A percentile compares a stretch with the other conserved stretches of the same genome.
phyloP scores from a whole-genome alignment of 768 basidiomycete genomes.

The Tephrocybe sp. region DNA sequence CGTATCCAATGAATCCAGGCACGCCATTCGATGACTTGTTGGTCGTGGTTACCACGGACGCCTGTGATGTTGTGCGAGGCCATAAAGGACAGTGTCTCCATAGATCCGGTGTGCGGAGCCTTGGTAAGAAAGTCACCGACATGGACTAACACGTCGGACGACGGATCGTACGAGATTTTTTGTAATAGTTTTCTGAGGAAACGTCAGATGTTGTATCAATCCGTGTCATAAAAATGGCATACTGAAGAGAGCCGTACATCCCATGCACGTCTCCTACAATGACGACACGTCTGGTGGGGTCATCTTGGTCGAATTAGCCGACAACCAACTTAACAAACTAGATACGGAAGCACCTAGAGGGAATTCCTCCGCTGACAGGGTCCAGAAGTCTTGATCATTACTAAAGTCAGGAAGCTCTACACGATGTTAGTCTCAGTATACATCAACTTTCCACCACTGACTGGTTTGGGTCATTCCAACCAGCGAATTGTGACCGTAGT shows the following conservation, averaged over 20 bases:
- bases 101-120: slow-evolving; percentile 57
- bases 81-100: slow-evolving; percentile 67
- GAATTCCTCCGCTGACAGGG: slow-evolving; percentile 48
- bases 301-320: slow-evolving; percentile 35
- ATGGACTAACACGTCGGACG: slow-evolving; percentile 72
- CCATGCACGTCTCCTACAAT: slow-evolving; percentile 91
- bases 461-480: background rate
- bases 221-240: slow-evolving; percentile 19
- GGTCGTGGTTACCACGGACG: slow-evolving; percentile 95
- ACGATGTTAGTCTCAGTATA: slow-evolving; percentile 1
- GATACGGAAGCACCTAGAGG: slow-evolving; percentile 47
- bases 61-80: slow-evolving; percentile 63
- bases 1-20: slow-evolving; percentile 83
- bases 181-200: slow-evolving; percentile 58
- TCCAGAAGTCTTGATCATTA: slow-evolving; percentile 41
- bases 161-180: slow-evolving; percentile 57
- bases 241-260: slow-evolving; percentile 70
- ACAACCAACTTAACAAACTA: background rate
- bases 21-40: slow-evolving; percentile 87
- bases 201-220: slow-evolving; percentile 4
- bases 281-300: slow-evolving; percentile 57
- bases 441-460: background rate
- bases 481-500: slow-evolving; percentile 1
- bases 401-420: slow-evolving; percentile 58
- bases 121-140: slow-evolving; percentile 84